Evolutionary conservation across 331 rosid genomes (phyloP).

Genomic region (Telfairia occidentalis): DNA sequence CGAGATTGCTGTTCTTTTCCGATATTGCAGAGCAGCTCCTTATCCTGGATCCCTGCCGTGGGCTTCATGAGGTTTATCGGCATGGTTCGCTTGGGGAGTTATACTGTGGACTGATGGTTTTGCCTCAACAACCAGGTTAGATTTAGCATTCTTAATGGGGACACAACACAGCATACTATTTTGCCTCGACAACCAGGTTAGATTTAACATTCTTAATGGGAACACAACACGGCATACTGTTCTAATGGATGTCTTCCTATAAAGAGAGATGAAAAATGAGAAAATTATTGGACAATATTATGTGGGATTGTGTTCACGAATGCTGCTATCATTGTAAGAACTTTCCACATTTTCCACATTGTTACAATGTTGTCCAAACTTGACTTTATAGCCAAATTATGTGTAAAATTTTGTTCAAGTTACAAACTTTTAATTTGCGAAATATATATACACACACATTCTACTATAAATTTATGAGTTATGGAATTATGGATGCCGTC

Average conservation of each 20-base stretch:
- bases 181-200: slow-evolving; percentile 7
- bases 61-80: slow-evolving; percentile 12
- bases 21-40: slow-evolving; percentile 59
- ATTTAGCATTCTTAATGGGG: slow-evolving; percentile 2
- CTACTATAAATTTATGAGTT: not conserved
- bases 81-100: not conserved
- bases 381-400: not conserved
- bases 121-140: slow-evolving; percentile 8
- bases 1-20: slow-evolving; percentile 69
- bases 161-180: not conserved
- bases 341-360: not conserved
- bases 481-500: not conserved
- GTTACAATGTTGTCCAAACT: not conserved
- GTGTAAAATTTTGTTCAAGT: not conserved
- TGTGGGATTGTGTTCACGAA: not conserved
- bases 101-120: not conserved
- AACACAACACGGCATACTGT: not conserved
- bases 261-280: not conserved
- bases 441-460: not conserved
- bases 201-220: slow-evolving; percentile 7
- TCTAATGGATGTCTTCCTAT: not conserved
- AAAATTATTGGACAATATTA: not conserved
- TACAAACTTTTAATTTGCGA: not conserved
- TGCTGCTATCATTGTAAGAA: not conserved
- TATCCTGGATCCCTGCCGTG: slow-evolving; percentile 66